phyloP scores from a whole-genome alignment of 371 early-diverging fungal species.

The Mucor velutinosus region DNA sequence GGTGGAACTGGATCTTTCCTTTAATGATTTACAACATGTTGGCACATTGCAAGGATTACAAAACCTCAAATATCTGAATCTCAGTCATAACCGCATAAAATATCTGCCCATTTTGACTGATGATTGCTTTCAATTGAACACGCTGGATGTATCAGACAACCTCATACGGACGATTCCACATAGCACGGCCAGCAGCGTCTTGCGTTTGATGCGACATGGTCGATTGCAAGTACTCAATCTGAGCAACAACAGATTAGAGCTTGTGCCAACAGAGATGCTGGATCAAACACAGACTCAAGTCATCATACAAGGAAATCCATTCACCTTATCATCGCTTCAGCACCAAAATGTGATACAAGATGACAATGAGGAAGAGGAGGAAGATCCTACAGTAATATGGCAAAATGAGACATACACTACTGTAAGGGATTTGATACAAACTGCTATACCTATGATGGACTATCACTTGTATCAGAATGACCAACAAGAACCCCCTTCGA shows the following conservation, averaged over 20 bases:
- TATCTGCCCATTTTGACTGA: constrained; percentile 34
- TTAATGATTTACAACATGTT: constrained; percentile 47
- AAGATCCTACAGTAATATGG: background rate
- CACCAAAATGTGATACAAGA: background rate
- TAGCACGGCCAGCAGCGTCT: constrained; percentile 43
- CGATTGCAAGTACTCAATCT: constrained; percentile 59
- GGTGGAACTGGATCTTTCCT: constrained; percentile 54
- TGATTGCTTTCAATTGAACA: constrained; percentile 19
- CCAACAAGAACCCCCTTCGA: background rate
- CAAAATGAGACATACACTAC: background rate
- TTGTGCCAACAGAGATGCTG: constrained; percentile 58
- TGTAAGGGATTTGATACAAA: background rate
- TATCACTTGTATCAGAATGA: background rate
- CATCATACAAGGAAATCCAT: constrained; percentile 62
- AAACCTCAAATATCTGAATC: constrained; percentile 33
- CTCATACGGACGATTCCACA: constrained; percentile 49
- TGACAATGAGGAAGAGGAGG: background rate
- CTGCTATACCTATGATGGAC: background rate
- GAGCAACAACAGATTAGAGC: constrained; percentile 55
- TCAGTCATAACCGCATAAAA: constrained; percentile 54
- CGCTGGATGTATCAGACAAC: constrained; percentile 54
- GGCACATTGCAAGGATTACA: constrained; percentile 31
- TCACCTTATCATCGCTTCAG: constrained; percentile 26
- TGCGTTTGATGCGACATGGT: constrained; percentile 11
- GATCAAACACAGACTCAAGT: constrained; percentile 50